Percentiles rank a stretch among this genome's conserved stretches.
phyloP scores from a whole-genome alignment of 2,329 filamentous ascomycete species.

The Trichoderma aggressivum region DNA sequence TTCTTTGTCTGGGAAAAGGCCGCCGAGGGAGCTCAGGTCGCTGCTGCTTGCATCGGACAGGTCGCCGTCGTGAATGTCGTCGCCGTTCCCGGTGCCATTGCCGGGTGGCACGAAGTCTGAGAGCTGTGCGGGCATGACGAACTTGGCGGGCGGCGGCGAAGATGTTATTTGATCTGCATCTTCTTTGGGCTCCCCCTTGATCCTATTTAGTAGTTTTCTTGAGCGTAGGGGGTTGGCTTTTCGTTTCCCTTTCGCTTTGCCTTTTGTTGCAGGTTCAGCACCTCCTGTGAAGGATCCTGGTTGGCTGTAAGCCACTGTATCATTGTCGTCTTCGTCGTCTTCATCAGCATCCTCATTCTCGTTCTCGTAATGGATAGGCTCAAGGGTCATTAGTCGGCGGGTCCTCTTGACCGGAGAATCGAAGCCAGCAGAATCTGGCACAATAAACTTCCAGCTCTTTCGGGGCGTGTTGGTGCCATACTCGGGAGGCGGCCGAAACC shows the following conservation, averaged over 20 bases:
- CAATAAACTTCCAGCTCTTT: constrained; percentile 2
- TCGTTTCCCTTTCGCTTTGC: not conserved
- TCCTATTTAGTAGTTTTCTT: not conserved
- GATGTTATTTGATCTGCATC: constrained; percentile 7
- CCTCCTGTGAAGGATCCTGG: not conserved
- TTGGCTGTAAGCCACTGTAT: not conserved
- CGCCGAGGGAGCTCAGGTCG: not conserved
- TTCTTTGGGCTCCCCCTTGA: not conserved
- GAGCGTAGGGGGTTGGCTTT: not conserved
- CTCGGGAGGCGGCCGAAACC: not conserved
- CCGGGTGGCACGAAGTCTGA: constrained; percentile 15
- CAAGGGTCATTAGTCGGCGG: not conserved
- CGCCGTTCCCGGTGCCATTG: not conserved
- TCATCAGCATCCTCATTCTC: not conserved
- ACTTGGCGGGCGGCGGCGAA: constrained; percentile 22
- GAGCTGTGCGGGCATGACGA: constrained; percentile 23
- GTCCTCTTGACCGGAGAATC: constrained; percentile 1
- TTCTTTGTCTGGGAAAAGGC: not conserved
- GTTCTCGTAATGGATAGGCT: not conserved
- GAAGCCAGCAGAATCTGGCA: not conserved
- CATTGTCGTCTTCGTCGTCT: not conserved
- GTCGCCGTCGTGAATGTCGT: not conserved
- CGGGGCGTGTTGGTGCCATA: not conserved
- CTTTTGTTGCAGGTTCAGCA: not conserved
- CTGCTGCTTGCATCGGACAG: not conserved